A percentile compares a stretch with the other conserved stretches of the same genome.
These are phyloP conservation scores for Rhodotorula mucilaginosa DNA, from an alignment of 1,284 basidiomycete genomes.

Conservation along the genomic window DNA sequence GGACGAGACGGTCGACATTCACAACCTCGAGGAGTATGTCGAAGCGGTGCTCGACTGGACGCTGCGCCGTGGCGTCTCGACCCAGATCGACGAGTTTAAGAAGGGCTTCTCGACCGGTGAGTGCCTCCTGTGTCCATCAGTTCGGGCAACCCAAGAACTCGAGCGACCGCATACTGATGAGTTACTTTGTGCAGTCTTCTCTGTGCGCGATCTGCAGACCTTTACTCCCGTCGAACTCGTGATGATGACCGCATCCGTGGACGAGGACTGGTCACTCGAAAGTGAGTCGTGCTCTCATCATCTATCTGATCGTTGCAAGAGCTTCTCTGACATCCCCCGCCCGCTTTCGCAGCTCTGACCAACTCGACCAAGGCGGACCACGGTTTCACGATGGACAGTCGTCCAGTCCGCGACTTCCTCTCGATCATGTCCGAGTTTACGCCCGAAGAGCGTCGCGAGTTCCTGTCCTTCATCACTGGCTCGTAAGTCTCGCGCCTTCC, in stretches of 20 bases:
- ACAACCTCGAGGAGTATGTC: constrained; percentile 87
- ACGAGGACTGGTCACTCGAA: constrained; percentile 89
- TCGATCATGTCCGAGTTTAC: constrained; percentile 83
- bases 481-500: constrained; percentile 52
- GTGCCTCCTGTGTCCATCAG: too few relatives aligned
- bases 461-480: constrained; percentile 95
- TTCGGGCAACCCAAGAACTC: too few relatives aligned
- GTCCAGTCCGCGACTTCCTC: constrained; percentile 78
- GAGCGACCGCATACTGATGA: constrained; percentile 53
- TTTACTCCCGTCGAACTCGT: constrained; percentile 92
- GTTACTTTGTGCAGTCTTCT: constrained; percentile 75
- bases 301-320: too few relatives aligned
- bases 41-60: constrained; percentile 54
- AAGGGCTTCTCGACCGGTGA: constrained; percentile 47
- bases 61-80: constrained; percentile 45
- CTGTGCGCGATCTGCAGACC: constrained; percentile 79
- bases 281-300: constrained; percentile 59
- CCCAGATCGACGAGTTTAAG: constrained; percentile 48
- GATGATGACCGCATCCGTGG: constrained; percentile 88
- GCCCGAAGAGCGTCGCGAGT: constrained; percentile 70
- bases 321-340: background rate
- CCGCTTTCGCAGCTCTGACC: constrained; percentile 63
- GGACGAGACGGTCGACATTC: constrained; percentile 72
- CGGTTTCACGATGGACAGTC: constrained; percentile 92
- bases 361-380: constrained; percentile 95